phyloP scores from a whole-genome alignment of 2,329 filamentous ascomycete species.

The Pseudogymnoascus sp. region DNA sequence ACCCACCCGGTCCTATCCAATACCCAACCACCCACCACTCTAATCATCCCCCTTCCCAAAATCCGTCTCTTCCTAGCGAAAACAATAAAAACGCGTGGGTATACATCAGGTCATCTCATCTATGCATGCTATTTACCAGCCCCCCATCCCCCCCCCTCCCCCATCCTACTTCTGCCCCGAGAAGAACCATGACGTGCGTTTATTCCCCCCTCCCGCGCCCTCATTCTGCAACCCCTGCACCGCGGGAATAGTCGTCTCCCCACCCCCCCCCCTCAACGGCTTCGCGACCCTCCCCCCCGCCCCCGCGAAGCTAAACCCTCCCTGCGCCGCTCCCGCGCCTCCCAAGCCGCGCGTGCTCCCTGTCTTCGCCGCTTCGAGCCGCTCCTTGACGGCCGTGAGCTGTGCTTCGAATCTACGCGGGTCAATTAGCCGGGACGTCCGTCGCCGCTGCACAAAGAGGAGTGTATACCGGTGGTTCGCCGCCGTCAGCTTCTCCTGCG shows the following conservation, averaged over 20 bases:
- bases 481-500: conserved; percentile 94
- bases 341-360: conserved; percentile 80
- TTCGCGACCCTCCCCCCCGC: conserved; percentile 61
- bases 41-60: not conserved
- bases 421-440: conserved; percentile 15
- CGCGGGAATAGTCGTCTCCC: conserved; percentile 30
- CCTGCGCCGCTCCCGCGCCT: conserved; percentile 44
- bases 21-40: not conserved
- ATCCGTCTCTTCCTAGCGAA: not conserved
- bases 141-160: not conserved
- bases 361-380: conserved; percentile 87
- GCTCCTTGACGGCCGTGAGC: conserved; percentile 93
- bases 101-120: conserved; percentile 6
- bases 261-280: conserved; percentile 56
- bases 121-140: conserved; percentile 6
- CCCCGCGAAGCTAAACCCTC: conserved; percentile 62
- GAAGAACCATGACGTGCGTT: conserved; percentile 29
- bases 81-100: conserved; percentile 2
- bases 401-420: conserved; percentile 81
- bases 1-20: too few relatives aligned
- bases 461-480: conserved; percentile 85
- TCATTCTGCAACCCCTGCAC: conserved; percentile 46
- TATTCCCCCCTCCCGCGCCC: conserved; percentile 28
- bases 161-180: conserved; percentile 26
- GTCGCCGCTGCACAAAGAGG: conserved; percentile 11